Conservation (phyloP, 352 stramenopile genomes). For the Globisporangium canariense region DNA sequence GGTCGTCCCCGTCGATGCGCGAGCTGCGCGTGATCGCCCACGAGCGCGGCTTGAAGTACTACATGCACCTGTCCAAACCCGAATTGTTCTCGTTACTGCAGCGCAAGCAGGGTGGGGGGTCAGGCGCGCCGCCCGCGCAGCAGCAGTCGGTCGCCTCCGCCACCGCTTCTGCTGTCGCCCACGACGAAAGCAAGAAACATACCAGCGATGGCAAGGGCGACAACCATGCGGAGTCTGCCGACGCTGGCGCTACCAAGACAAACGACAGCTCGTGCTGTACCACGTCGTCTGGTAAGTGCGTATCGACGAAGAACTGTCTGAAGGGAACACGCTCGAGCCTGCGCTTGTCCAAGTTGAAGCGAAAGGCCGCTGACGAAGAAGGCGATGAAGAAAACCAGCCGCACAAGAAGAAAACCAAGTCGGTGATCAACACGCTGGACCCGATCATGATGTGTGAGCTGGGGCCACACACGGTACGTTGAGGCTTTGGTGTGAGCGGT, state of each 20-base stretch:
- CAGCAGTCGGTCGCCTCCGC: neutral
- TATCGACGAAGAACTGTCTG: neutral
- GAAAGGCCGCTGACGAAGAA: slow-evolving; percentile 33
- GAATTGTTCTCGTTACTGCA: slow-evolving; percentile 77
- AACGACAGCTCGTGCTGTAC: neutral
- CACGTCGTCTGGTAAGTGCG: slow-evolving; percentile 6
- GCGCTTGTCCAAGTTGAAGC: slow-evolving; percentile 57
- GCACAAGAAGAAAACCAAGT: slow-evolving; percentile 54
- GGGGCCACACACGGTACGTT: slow-evolving; percentile 64
- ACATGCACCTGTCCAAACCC: slow-evolving; percentile 75
- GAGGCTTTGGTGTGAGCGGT: slow-evolving; percentile 2
- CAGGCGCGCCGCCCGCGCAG: slow-evolving; percentile 2
- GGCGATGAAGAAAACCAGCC: slow-evolving; percentile 17
- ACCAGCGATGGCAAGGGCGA: slow-evolving; percentile 1
- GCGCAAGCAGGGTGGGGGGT: slow-evolving; percentile 65
- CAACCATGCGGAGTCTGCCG: neutral
- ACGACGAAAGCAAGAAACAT: neutral
- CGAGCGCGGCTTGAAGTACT: slow-evolving; percentile 83
- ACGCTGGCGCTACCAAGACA: neutral
- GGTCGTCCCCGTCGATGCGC: slow-evolving; percentile 77
- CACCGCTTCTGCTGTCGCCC: slow-evolving; percentile 5
- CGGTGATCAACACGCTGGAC: slow-evolving; percentile 73
- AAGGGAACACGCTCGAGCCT: slow-evolving; percentile 51
- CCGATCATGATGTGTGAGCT: slow-evolving; percentile 87
- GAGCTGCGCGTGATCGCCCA: slow-evolving; percentile 66